Percentiles rank a stretch among this genome's conserved stretches.
These are phyloP conservation scores for Plasmodium vinckei DNA, from an alignment of 169 alveolate genomes.

Conservation along the genomic window DNA sequence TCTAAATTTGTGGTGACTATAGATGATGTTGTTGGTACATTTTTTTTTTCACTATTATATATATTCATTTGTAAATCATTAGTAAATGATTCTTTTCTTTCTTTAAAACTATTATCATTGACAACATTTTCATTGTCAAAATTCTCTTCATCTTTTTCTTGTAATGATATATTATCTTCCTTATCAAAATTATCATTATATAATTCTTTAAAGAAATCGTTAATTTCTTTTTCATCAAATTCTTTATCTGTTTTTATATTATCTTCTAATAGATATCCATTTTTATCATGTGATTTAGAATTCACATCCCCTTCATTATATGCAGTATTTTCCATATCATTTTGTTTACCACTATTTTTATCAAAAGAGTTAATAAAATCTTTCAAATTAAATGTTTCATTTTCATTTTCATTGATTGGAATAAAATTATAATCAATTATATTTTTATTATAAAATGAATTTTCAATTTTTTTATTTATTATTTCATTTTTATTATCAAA, in stretches of 20 bases:
- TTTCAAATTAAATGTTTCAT: slow-evolving; percentile 17
- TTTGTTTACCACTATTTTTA: neutral
- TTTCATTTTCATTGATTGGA: slow-evolving; percentile 28
- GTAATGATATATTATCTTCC: neutral
- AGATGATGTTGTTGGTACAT: too few species aligned
- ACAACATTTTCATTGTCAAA: too few species aligned
- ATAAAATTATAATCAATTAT: slow-evolving; percentile 53
- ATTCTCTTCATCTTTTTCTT: neutral
- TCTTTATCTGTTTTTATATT: neutral
- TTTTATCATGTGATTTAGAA: neutral
- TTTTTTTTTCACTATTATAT: too few species aligned
- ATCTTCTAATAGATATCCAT: neutral
- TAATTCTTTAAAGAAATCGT: slow-evolving; percentile 34
- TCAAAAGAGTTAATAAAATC: slow-evolving; percentile 12
- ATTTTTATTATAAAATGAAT: slow-evolving; percentile 57
- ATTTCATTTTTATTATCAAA: slow-evolving; percentile 46
- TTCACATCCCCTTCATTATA: neutral
- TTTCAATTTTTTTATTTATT: slow-evolving; percentile 60
- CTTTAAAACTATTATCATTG: too few species aligned
- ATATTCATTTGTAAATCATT: too few species aligned
- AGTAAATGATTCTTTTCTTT: too few species aligned
- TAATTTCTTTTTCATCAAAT: slow-evolving; percentile 20
- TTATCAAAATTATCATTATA: slow-evolving; percentile 14
- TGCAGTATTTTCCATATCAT: neutral
- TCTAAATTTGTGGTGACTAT: too few species aligned